Percentiles rank a stretch among this genome's conserved stretches.
phyloP scores from a whole-genome alignment of 106 monocot genomes.

The Gastrodia elata region DNA sequence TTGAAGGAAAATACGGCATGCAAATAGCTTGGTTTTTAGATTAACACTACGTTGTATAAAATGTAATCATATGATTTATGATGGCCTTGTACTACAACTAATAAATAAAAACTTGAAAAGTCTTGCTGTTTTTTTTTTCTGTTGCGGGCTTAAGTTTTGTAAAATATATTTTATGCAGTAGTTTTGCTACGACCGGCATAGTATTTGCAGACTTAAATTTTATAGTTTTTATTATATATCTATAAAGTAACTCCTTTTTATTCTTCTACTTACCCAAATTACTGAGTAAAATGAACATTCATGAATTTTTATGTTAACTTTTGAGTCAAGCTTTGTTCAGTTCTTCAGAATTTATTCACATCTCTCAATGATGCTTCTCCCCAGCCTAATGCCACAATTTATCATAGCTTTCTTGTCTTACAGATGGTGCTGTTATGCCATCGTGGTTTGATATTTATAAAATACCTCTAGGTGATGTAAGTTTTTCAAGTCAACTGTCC shows the following conservation, averaged over 20 bases:
- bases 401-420: constrained; percentile 12
- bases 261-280: not conserved
- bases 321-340: not conserved
- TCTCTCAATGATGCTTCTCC: not conserved
- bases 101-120: not conserved
- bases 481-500: constrained; percentile 13
- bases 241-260: not conserved
- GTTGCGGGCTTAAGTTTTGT: not conserved
- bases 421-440: constrained; percentile 85
- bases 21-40: no score
- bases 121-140: not conserved
- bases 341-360: not conserved
- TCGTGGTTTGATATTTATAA: constrained; percentile 92
- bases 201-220: not conserved
- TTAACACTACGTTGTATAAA: no score
- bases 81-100: not conserved
- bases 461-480: constrained; percentile 70
- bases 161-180: not conserved
- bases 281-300: not conserved
- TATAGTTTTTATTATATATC: not conserved
- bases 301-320: not conserved
- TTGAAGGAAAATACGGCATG: not conserved
- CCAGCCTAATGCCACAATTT: not conserved
- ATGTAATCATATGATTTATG: not conserved
- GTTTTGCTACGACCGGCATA: not conserved